These are phyloP conservation scores for Myxozyma lipomycoides DNA, from an alignment of 805 yeast genomes.

Conservation along the genomic window DNA sequence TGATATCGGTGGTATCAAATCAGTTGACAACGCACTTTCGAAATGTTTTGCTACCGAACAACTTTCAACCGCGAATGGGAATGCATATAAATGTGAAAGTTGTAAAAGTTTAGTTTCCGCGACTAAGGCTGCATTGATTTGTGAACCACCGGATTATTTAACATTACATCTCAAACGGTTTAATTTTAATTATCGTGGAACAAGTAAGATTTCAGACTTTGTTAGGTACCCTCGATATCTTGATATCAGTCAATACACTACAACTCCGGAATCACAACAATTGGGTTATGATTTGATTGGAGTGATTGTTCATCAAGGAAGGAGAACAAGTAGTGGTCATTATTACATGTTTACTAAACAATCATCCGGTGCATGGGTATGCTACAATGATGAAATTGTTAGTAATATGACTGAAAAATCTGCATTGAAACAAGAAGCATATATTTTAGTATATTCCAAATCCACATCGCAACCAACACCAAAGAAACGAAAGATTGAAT, in stretches of 20 bases:
- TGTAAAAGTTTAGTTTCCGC: constrained; percentile 79
- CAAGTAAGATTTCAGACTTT: constrained; percentile 78
- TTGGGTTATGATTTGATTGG: constrained; percentile 64
- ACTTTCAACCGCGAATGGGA: constrained; percentile 55
- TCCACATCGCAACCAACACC: background rate
- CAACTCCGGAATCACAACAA: constrained; percentile 22
- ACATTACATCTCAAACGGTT: constrained; percentile 86
- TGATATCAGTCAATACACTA: constrained; percentile 58
- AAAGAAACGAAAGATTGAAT: background rate
- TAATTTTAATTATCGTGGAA: constrained; percentile 69
- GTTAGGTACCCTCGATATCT: constrained; percentile 75
- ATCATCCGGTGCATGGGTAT: constrained; percentile 89
- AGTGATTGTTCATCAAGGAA: constrained; percentile 91
- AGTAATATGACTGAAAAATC: constrained; percentile 66
- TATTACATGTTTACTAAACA: constrained; percentile 87
- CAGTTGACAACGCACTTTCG: constrained; percentile 67
- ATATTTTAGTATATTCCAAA: constrained; percentile 68
- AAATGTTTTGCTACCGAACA: constrained; percentile 83
- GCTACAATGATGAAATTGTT: constrained; percentile 89
- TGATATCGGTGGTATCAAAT: constrained; percentile 46
- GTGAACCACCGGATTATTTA: constrained; percentile 82
- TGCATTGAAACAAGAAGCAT: constrained; percentile 83
- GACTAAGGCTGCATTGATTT: constrained; percentile 65
- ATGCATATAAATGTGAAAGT: constrained; percentile 83
- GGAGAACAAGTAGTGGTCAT: constrained; percentile 90